Conservation (phyloP, 2,329 filamentous ascomycete species). For the Furcasterigmium sp. region DNA sequence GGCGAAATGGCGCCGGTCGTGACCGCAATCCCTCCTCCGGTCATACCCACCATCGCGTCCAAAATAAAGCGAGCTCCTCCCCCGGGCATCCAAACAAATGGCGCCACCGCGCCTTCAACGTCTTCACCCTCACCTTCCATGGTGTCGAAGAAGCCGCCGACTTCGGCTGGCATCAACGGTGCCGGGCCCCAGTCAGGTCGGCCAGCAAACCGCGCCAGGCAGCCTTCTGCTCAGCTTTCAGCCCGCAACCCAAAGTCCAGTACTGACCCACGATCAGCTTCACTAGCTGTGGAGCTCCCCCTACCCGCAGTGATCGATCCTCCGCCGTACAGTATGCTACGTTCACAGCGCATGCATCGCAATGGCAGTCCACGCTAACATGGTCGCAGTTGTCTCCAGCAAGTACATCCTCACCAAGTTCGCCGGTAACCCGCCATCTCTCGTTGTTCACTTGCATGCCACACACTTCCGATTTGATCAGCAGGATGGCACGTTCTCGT, state of each 20-base stretch:
- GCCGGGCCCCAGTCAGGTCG: slow-evolving; percentile 36
- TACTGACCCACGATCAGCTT: slow-evolving; percentile 42
- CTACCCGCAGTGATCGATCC: slow-evolving; percentile 33
- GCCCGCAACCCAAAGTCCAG: slow-evolving; percentile 47
- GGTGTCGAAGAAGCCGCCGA: slow-evolving; percentile 48
- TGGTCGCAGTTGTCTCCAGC: slow-evolving; percentile 61
- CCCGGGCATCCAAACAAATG: slow-evolving; percentile 62
- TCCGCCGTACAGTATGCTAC: slow-evolving; percentile 45
- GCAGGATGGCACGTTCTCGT: slow-evolving; percentile 87
- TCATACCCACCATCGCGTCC: slow-evolving; percentile 28
- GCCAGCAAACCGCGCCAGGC: slow-evolving; percentile 52
- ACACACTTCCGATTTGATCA: slow-evolving; percentile 90
- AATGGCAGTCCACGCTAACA: slow-evolving; percentile 11
- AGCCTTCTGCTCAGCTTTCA: slow-evolving; percentile 38
- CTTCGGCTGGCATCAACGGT: slow-evolving; percentile 32
- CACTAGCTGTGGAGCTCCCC: slow-evolving; percentile 36
- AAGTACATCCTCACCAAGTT: slow-evolving; percentile 81
- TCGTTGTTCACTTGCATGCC: slow-evolving; percentile 79
- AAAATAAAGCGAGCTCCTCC: slow-evolving; percentile 68
- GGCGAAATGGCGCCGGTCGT: slow-evolving; percentile 49
- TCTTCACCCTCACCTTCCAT: slow-evolving; percentile 56
- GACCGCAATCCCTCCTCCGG: slow-evolving; percentile 34
- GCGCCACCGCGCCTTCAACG: slow-evolving; percentile 38
- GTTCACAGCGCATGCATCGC: not conserved
- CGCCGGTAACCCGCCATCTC: slow-evolving; percentile 67